Conservation (phyloP, 1,284 basidiomycete genomes). For the Marasmius fiardii region DNA sequence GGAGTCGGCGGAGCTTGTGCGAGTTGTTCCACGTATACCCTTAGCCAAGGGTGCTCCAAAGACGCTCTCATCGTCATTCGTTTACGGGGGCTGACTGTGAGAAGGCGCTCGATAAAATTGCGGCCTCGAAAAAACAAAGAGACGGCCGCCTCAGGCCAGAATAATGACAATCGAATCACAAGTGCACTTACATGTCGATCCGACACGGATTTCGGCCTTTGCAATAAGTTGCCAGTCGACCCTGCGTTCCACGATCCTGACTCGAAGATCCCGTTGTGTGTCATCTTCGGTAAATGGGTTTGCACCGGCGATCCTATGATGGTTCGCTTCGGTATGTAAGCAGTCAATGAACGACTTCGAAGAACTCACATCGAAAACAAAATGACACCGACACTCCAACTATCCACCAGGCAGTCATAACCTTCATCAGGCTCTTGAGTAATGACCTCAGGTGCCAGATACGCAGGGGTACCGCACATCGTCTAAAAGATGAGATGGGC, state of each 20-base stretch:
- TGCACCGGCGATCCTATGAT: slow-evolving; percentile 61
- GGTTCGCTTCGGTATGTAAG: slow-evolving; percentile 13
- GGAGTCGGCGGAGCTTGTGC: slow-evolving; percentile 12
- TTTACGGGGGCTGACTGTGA: slow-evolving; percentile 28
- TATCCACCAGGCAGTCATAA: slow-evolving; percentile 84
- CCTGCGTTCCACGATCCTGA: slow-evolving; percentile 50
- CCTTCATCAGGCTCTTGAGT: slow-evolving; percentile 63
- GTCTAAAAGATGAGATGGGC: slow-evolving; percentile 48
- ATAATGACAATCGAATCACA: neutral
- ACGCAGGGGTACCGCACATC: slow-evolving; percentile 83
- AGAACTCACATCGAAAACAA: slow-evolving; percentile 77
- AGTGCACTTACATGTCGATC: slow-evolving; percentile 29
- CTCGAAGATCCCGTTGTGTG: slow-evolving; percentile 44
- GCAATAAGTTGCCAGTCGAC: slow-evolving; percentile 63
- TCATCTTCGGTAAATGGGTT: slow-evolving; percentile 74
- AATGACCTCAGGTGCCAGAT: slow-evolving; percentile 89
- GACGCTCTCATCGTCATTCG: slow-evolving; percentile 32
- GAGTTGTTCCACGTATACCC: neutral
- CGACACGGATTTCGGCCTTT: slow-evolving; percentile 27
- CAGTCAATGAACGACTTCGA: neutral
- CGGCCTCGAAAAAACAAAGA: slow-evolving; percentile 19
- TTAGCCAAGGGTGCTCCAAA: slow-evolving; percentile 59
- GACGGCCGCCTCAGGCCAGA: neutral
- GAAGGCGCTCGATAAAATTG: slow-evolving; percentile 34
- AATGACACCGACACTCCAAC: slow-evolving; percentile 92